Base-by-base conservation (phyloP, 257 asterid genomes). In the Osmanthus fragrans region DNA sequence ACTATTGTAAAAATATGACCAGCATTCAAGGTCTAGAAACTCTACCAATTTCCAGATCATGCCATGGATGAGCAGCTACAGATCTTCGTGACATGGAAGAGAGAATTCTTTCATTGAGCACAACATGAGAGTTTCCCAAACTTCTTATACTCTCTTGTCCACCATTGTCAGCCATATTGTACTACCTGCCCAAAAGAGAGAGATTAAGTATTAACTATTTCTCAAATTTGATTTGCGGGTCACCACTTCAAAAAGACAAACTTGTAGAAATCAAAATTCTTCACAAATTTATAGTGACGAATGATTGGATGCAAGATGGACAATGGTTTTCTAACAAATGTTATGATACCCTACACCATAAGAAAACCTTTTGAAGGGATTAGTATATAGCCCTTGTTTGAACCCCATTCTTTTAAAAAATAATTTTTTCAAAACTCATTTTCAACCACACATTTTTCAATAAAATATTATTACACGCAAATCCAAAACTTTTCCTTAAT, bases 31-130 rank as follows among this genome's bases (percentile, higher is more conserved):
- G 66, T 15, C 32, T 36, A 79, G 45, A 21, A 73, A 76, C 18
- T 60, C 21, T 84, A 89, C 97, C 98, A 21, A 94, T 94, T 82
- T 94, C 97, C 84, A 94, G 85, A 84, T 94, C 98, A 84, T 94
- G 98, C 98, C 98, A 92, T 15, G 98, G 98, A 84, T 94, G 97
- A 76, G 97, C 97, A 82, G 98, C 97, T 66, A 89, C 84, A 23
- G 96, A 80, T 87, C 89, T 84, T 40, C 89, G 81, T 0, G 95
- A 84, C 92, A 94, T 85, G 27, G 98, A 90, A 60, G 94, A 88
- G 63, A 92, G 91, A 67, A 94, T 94, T 84, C 97, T 85, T 80
- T 94, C 95, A 77, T 92, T 92, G 49, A 94, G 95, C 72, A 73
- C 85, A 74, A 64, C 82, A 54, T 77, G 86, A 64, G 87, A 47